phyloP scores from a whole-genome alignment of 2,329 filamentous ascomycete species.

The Nigrospora oryzae region DNA sequence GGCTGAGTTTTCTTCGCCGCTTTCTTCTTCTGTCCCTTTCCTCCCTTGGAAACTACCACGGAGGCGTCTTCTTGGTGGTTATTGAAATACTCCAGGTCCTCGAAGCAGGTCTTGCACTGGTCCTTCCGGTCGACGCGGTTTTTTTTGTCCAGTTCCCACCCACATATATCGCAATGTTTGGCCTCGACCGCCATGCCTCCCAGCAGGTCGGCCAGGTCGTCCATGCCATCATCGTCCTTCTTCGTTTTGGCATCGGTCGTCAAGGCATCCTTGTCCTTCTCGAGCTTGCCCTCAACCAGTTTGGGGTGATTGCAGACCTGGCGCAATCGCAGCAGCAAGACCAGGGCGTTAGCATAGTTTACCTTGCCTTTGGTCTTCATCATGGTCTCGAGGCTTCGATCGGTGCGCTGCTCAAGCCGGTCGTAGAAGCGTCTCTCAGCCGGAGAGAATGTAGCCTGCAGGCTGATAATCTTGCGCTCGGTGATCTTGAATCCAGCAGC shows the following conservation, averaged over 20 bases:
- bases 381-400: conserved; percentile 81
- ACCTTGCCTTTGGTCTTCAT: conserved; percentile 78
- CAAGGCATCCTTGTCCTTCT: conserved; percentile 80
- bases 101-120: conserved; percentile 65
- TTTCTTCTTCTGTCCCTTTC: conserved; percentile 24
- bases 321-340: conserved; percentile 79
- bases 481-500: conserved; percentile 79
- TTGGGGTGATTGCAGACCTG: conserved; percentile 95
- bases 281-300: conserved; percentile 75
- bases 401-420: conserved; percentile 72
- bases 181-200: conserved; percentile 71
- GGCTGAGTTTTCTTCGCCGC: conserved; percentile 16
- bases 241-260: conserved; percentile 50
- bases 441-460: conserved; percentile 69
- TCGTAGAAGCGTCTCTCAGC: conserved; percentile 83
- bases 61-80: conserved; percentile 32
- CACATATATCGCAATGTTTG: conserved; percentile 79
- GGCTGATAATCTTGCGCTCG: conserved; percentile 76
- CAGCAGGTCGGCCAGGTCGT: conserved; percentile 79
- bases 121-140: conserved; percentile 30
- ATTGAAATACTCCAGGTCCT: conserved; percentile 60
- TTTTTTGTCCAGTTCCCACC: conserved; percentile 52
- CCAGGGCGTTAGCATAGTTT: conserved; percentile 90
- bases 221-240: conserved; percentile 56
- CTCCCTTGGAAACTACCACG: conserved; percentile 26